A percentile compares a stretch with the other conserved stretches of the same genome.
These are phyloP conservation scores for Coemansia sp. DNA, from an alignment of 192 early-diverging fungal species.

Conservation along the genomic window DNA sequence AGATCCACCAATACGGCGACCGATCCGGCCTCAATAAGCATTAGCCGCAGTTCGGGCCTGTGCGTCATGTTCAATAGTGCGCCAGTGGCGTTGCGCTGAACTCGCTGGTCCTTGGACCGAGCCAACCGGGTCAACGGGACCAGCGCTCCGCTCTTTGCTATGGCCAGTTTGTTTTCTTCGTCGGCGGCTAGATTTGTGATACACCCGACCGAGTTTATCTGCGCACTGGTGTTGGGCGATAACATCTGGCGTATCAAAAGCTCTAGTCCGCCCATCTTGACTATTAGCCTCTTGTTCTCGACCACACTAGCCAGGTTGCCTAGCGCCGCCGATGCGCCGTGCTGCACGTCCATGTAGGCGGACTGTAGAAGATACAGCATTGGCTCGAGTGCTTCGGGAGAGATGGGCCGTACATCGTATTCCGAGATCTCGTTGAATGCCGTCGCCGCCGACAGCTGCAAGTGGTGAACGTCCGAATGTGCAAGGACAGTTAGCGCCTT, in stretches of 20 bases:
- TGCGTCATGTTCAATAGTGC: slow-evolving; percentile 93
- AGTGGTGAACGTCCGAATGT: slow-evolving; percentile 79
- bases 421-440: slow-evolving; percentile 91
- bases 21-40: slow-evolving; percentile 73
- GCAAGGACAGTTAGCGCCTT: slow-evolving; percentile 75
- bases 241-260: slow-evolving; percentile 79
- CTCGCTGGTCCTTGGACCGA: slow-evolving; percentile 73
- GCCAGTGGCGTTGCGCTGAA: slow-evolving; percentile 86
- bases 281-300: slow-evolving; percentile 79
- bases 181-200: slow-evolving; percentile 85
- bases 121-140: slow-evolving; percentile 72
- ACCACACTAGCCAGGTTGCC: slow-evolving; percentile 73
- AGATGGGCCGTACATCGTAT: slow-evolving; percentile 70
- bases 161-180: slow-evolving; percentile 80
- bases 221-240: slow-evolving; percentile 75
- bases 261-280: slow-evolving; percentile 74
- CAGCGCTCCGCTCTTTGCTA: slow-evolving; percentile 77
- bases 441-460: slow-evolving; percentile 82
- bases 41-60: slow-evolving; percentile 69
- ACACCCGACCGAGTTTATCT: slow-evolving; percentile 89
- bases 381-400: slow-evolving; percentile 66
- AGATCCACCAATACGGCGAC: slow-evolving; percentile 73
- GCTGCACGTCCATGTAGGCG: slow-evolving; percentile 75
- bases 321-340: slow-evolving; percentile 76
- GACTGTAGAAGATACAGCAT: slow-evolving; percentile 77